Evolutionary conservation across 2,329 filamentous ascomycete genomes (phyloP).

Genomic region (Thelonectria rubi): DNA sequence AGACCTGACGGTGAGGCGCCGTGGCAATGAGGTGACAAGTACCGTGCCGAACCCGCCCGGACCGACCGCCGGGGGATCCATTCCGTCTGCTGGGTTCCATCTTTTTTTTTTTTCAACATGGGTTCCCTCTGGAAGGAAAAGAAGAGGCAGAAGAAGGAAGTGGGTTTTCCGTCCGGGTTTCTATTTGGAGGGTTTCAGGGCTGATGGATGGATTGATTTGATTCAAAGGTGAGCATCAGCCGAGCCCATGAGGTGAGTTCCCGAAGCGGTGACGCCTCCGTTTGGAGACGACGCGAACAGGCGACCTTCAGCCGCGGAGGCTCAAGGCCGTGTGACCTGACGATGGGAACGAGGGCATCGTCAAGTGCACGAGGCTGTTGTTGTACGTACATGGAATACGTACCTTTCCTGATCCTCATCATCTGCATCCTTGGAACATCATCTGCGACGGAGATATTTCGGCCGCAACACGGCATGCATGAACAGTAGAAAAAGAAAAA

Average conservation of each 20-base stretch:
- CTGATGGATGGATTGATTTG: neutral
- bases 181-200: conserved; percentile 1
- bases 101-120: neutral
- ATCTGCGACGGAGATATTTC: conserved; percentile 33
- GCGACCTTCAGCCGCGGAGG: conserved; percentile 2
- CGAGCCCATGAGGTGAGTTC: conserved; percentile 2
- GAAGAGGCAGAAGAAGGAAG: neutral
- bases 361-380: neutral
- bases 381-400: too few species aligned
- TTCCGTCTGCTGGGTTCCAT: neutral
- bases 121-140: neutral
- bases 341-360: conserved; percentile 4
- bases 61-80: conserved; percentile 31
- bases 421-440: too few species aligned
- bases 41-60: conserved; percentile 38
- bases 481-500: conserved; percentile 1
- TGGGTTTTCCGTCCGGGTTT: neutral
- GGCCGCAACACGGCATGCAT: conserved; percentile 35
- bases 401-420: too few species aligned
- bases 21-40: conserved; percentile 40
- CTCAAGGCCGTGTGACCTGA: conserved; percentile 12
- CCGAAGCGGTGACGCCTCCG: conserved; percentile 14
- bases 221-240: neutral
- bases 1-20: conserved; percentile 6
- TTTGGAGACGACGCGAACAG: neutral